phyloP scores from a whole-genome alignment of 2,329 filamentous ascomycete genomes.

The Macrophomina pseudophaseolina region DNA sequence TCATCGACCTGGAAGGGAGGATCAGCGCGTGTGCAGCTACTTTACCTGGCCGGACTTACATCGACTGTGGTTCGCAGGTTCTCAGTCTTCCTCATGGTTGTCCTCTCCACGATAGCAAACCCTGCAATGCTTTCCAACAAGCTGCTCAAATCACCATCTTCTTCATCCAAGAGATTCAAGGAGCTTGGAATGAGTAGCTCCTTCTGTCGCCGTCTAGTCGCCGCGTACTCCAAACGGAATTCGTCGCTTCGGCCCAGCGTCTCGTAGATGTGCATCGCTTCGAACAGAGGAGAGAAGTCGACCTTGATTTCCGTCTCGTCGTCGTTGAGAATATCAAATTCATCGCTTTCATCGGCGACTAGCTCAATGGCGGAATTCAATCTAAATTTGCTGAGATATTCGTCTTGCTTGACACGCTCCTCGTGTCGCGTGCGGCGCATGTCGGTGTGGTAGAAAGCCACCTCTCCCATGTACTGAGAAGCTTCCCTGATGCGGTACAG shows the following conservation, averaged over 20 bases:
- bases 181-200: conserved; percentile 81
- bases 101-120: conserved; percentile 94
- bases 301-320: conserved; percentile 81
- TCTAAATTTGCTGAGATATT: conserved; percentile 81
- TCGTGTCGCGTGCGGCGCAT: conserved; percentile 82
- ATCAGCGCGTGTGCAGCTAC: neutral
- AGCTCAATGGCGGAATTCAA: conserved; percentile 95
- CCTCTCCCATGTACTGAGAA: conserved; percentile 92
- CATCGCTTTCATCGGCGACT: conserved; percentile 91
- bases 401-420: conserved; percentile 76
- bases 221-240: conserved; percentile 89
- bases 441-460: conserved; percentile 95
- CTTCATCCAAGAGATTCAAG: conserved; percentile 79
- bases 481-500: conserved; percentile 93
- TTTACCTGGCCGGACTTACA: conserved; percentile 55
- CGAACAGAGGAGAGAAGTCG: conserved; percentile 91
- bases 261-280: conserved; percentile 95
- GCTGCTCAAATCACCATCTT: conserved; percentile 84
- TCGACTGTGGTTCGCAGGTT: conserved; percentile 83
- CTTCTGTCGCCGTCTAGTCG: conserved; percentile 87
- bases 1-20: conserved; percentile 75
- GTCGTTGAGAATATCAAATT: conserved; percentile 94
- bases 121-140: conserved; percentile 92
- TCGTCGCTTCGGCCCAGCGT: conserved; percentile 90
- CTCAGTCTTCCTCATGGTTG: conserved; percentile 85